Percentiles rank a stretch among this genome's conserved stretches.
phyloP scores from a whole-genome alignment of 2,329 filamentous ascomycete species.

The Chrysosporium keratinophilum region DNA sequence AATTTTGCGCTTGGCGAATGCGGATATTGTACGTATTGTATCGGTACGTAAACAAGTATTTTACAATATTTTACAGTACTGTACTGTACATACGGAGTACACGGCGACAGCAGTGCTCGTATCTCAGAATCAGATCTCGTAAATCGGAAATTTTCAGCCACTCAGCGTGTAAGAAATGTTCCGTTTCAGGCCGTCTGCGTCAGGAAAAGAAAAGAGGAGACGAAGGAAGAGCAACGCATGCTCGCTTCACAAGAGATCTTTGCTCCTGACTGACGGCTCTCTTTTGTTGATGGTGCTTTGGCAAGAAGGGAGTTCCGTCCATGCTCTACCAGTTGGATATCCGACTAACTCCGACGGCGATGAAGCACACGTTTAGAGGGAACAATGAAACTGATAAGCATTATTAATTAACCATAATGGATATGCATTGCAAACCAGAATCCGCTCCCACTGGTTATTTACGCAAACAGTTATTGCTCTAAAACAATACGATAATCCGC shows the following conservation, averaged over 20 bases:
- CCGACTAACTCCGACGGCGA: too few species aligned
- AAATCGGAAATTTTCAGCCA: conserved; percentile 8
- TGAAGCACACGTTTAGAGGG: too few species aligned
- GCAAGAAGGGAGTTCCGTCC: too few species aligned
- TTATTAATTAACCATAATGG: too few species aligned
- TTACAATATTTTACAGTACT: background rate
- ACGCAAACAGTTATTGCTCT: background rate
- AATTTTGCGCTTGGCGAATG: background rate
- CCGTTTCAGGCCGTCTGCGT: conserved; percentile 3
- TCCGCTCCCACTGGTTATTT: conserved; percentile 2
- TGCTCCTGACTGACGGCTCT: too few species aligned
- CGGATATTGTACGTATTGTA: background rate
- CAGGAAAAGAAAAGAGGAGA: background rate
- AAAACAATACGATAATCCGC: conserved; percentile 1
- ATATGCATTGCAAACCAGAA: background rate
- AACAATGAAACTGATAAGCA: too few species aligned
- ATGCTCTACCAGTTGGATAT: too few species aligned
- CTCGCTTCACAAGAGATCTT: too few species aligned
- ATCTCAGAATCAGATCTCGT: background rate
- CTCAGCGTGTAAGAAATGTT: conserved; percentile 4
- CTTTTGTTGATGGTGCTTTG: too few species aligned
- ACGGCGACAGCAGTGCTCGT: background rate
- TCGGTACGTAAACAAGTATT: background rate
- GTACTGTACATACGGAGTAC: background rate
- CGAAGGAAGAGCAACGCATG: background rate